These are phyloP conservation scores for Hymenoscyphus scutula DNA, from an alignment of 2,329 filamentous ascomycete species.

Conservation along the genomic window DNA sequence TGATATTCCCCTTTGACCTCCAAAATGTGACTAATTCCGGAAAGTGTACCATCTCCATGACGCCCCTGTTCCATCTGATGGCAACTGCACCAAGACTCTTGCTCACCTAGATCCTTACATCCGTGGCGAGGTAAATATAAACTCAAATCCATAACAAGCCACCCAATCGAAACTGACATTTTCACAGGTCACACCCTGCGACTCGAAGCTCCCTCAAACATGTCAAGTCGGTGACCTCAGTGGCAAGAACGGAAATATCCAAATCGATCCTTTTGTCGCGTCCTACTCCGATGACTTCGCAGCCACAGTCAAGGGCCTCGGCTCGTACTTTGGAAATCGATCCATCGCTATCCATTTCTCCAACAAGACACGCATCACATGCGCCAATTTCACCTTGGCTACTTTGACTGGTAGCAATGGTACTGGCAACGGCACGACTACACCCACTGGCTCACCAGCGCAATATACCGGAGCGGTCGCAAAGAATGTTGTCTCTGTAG, in stretches of 20 bases:
- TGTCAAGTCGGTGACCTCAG: slow-evolving; percentile 77
- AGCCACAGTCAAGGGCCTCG: slow-evolving; percentile 50
- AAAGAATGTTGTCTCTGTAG: neutral
- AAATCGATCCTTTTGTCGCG: slow-evolving; percentile 46
- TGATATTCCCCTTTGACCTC: neutral
- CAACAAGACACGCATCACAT: slow-evolving; percentile 63
- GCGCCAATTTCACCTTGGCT: slow-evolving; percentile 55
- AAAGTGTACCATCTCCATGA: slow-evolving; percentile 73
- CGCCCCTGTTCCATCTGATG: slow-evolving; percentile 57
- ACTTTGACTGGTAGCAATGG: neutral
- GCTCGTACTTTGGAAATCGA: slow-evolving; percentile 62
- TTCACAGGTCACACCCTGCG: slow-evolving; percentile 56
- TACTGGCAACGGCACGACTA: neutral
- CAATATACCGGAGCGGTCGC: slow-evolving; percentile 5
- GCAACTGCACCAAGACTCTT: slow-evolving; percentile 68
- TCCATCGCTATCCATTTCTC: slow-evolving; percentile 63
- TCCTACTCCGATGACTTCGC: slow-evolving; percentile 57
- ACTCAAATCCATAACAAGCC: neutral
- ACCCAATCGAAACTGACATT: slow-evolving; percentile 13
- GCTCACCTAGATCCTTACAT: slow-evolving; percentile 70
- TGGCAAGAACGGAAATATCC: slow-evolving; percentile 69
- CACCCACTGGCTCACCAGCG: slow-evolving; percentile 4
- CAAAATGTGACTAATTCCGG: neutral
- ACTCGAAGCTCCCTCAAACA: slow-evolving; percentile 53
- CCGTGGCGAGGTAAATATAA: slow-evolving; percentile 45